Evolutionary conservation across 1,284 basidiomycete species (phyloP), one percentile per base, ranked within the genome.

Genomic region (Fomitopsis palustris): DNA sequence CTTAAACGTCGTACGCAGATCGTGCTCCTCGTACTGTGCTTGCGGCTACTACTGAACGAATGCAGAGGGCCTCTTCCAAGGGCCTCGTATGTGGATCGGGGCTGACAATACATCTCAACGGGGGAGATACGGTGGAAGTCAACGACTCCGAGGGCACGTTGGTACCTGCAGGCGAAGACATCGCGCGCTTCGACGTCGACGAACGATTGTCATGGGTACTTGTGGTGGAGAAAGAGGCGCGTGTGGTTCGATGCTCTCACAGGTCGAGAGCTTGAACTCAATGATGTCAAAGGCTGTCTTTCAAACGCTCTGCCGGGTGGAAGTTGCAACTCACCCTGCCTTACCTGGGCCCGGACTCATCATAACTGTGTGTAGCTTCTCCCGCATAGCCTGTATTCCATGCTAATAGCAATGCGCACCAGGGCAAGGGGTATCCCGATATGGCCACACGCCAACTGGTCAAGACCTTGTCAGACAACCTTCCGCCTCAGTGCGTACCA

Each of bases 371-470:
- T 55, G 12, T 14, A 43, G 12, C 41, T 19, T 37, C 12, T 38
- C 37, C 43, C n/a, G 21, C 43, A 1, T 14, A 37, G 35, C 35
- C 35, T 37, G 35, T 9, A 9, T 7, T 54, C 21, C 25, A 14
- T 25, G 29, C 12, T 25, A 14, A 42, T 33, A 23, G 19, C 5
- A 17, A 25, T 54, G 23, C 27, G 17, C n/a, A 9, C 31, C 65
- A 95, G 93, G 95, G 95, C 2, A 96, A 96, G 74, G 95, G 95
- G 1, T 97, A 96, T 72, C 95, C 95, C 0, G 95, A 97, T 68
- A 72, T 96, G 1, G 88, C 93, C 1, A 96, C 95, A 1, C 83
- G 93, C 9, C 87, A 95, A 63, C 78, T 97, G 5, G 81, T 94
- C 49, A 85, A 85, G 58, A 83, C 81, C 0, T 77, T 96, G 1